Conservation (phyloP, 176 grass and related monocot genomes). For the Triticum dicoccoides region DNA sequence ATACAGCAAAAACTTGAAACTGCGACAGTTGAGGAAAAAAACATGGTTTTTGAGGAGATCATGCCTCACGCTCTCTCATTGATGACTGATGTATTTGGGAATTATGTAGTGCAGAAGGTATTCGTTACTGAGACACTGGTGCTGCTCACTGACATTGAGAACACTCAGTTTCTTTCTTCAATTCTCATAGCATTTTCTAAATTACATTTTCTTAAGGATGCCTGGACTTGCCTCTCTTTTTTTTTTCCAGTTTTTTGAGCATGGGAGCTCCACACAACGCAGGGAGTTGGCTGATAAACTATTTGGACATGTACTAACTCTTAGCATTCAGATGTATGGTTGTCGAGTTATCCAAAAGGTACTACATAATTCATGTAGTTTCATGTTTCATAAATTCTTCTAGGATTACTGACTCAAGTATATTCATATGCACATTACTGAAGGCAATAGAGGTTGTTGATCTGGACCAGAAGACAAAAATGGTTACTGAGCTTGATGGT, state of each 20-base stretch:
- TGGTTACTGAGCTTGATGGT: slow-evolving; percentile 84
- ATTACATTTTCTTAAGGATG: background rate
- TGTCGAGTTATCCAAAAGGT: slow-evolving; percentile 95
- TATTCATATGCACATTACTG: slow-evolving; percentile 21
- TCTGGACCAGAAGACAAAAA: slow-evolving; percentile 87
- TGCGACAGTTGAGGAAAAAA: slow-evolving; percentile 79
- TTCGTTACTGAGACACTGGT: slow-evolving; percentile 8
- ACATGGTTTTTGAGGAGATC: slow-evolving; percentile 88
- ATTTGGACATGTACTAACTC: slow-evolving; percentile 71
- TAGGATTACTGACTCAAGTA: background rate
- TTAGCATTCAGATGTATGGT: slow-evolving; percentile 94
- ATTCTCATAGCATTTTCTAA: slow-evolving; percentile 23
- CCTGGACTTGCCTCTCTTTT: background rate
- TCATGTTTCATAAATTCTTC: background rate
- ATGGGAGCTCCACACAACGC: slow-evolving; percentile 56
- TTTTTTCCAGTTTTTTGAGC: slow-evolving; percentile 69
- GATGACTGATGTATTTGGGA: slow-evolving; percentile 98
- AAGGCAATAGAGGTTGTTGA: slow-evolving; percentile 95
- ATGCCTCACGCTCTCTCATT: slow-evolving; percentile 78
- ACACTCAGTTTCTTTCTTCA: slow-evolving; percentile 23
- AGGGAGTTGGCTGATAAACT: slow-evolving; percentile 80
- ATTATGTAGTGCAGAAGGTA: slow-evolving; percentile 97
- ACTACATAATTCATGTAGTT: slow-evolving; percentile 20
- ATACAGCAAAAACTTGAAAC: slow-evolving; percentile 99
- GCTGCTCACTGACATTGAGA: background rate